Evolutionary conservation across 2,329 filamentous ascomycete genomes (phyloP).

Genomic region (Fusarium robinianum): DNA sequence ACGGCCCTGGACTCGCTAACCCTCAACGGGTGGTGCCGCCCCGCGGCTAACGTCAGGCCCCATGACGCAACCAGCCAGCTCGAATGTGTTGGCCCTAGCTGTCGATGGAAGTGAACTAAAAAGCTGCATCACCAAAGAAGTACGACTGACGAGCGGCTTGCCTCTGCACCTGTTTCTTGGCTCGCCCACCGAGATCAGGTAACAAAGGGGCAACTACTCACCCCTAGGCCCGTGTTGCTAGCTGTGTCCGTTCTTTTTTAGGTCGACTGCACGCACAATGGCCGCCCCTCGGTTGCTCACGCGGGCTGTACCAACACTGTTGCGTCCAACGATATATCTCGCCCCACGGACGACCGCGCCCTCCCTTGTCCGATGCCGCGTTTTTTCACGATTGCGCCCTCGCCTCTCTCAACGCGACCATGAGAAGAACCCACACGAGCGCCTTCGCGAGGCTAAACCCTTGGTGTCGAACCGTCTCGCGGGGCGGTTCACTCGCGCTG

Average conservation of each 20-base stretch:
- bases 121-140: slow-evolving; percentile 20
- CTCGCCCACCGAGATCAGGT: neutral
- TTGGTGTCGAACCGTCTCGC: slow-evolving; percentile 39
- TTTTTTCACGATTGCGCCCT: slow-evolving; percentile 31
- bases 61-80: slow-evolving; percentile 28
- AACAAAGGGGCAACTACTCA: neutral
- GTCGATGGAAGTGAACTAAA: slow-evolving; percentile 5
- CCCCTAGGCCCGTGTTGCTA: neutral
- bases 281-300: slow-evolving; percentile 28
- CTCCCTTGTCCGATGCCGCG: slow-evolving; percentile 17
- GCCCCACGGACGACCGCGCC: slow-evolving; percentile 6
- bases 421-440: slow-evolving; percentile 33
- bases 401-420: slow-evolving; percentile 25
- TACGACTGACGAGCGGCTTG: slow-evolving; percentile 10
- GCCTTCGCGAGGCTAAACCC: slow-evolving; percentile 40
- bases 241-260: neutral
- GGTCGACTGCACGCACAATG: slow-evolving; percentile 18
- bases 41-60: slow-evolving; percentile 5
- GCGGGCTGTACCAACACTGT: slow-evolving; percentile 4
- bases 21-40: slow-evolving; percentile 2
- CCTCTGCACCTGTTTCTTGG: slow-evolving; percentile 4
- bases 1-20: slow-evolving; percentile 2
- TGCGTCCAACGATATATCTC: slow-evolving; percentile 9
- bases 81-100: neutral
- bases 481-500: slow-evolving; percentile 34